These are phyloP conservation scores for Lasiosphaeria miniovina DNA, from an alignment of 495 filamentous ascomycete genomes.

Conservation along the genomic window DNA sequence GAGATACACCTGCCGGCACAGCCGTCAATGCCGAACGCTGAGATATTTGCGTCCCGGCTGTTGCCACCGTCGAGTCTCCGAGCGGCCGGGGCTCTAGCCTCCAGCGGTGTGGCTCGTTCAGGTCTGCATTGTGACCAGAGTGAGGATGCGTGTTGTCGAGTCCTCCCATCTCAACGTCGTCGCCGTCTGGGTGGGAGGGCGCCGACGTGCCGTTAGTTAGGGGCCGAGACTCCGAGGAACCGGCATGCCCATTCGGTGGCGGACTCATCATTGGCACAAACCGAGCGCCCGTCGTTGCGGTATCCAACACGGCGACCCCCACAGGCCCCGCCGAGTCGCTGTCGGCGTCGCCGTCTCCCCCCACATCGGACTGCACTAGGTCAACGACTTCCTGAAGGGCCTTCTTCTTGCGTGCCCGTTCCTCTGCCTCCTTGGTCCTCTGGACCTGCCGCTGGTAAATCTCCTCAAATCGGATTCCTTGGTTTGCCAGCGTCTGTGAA, in stretches of 20 bases:
- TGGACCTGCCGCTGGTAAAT: conserved; percentile 71
- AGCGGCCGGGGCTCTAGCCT: conserved; percentile 15
- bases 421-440: conserved; percentile 61
- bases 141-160: conserved; percentile 47
- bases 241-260: conserved; percentile 48
- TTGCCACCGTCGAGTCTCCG: conserved; percentile 32
- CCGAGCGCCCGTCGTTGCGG: conserved; percentile 43
- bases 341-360: conserved; percentile 32
- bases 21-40: conserved; percentile 73
- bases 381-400: conserved; percentile 43
- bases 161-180: conserved; percentile 58
- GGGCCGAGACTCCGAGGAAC: conserved; percentile 42
- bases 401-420: conserved; percentile 56
- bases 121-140: conserved; percentile 28
- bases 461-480: conserved; percentile 43
- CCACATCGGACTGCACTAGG: conserved; percentile 33
- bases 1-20: conserved; percentile 71
- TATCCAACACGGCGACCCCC: conserved; percentile 51
- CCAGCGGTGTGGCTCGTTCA: conserved; percentile 33
- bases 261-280: conserved; percentile 48
- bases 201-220: conserved; percentile 67
- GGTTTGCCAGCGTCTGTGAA: conserved; percentile 53
- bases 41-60: conserved; percentile 47
- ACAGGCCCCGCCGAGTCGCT: conserved; percentile 54
- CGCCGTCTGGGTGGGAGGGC: conserved; percentile 51